Conservation (phyloP, 2,329 filamentous ascomycete species). For the Plectosphaerella cucumerina region DNA sequence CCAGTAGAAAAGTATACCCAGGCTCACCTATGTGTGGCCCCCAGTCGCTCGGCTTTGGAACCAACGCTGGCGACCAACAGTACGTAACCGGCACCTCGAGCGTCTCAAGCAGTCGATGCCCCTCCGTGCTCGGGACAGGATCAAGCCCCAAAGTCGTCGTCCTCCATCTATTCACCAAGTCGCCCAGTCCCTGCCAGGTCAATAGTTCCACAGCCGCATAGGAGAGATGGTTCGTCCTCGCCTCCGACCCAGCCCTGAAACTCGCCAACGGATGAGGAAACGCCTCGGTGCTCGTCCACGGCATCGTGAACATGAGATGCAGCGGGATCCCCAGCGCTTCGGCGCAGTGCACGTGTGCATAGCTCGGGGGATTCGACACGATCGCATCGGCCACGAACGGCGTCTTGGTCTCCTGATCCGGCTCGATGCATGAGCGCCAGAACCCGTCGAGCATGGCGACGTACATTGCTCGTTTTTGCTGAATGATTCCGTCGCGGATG, state of each 20-base stretch:
- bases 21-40: constrained; percentile 49
- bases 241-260: constrained; percentile 18
- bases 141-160: constrained; percentile 62
- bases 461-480: constrained; percentile 17
- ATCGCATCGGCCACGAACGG: constrained; percentile 47
- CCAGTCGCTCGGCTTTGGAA: constrained; percentile 65
- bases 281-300: constrained; percentile 67
- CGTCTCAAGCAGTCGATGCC: constrained; percentile 64
- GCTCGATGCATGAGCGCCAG: constrained; percentile 15
- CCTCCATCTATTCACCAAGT: constrained; percentile 83
- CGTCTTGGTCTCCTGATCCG: constrained; percentile 9
- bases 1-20: constrained; percentile 56
- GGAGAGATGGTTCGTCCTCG: constrained; percentile 58
- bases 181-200: constrained; percentile 74
- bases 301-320: constrained; percentile 58
- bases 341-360: constrained; percentile 44
- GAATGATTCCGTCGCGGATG: constrained; percentile 19
- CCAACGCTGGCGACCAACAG: constrained; percentile 68
- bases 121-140: constrained; percentile 65
- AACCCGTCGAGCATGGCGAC: constrained; percentile 18
- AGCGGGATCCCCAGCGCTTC: constrained; percentile 38
- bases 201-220: constrained; percentile 71
- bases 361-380: constrained; percentile 45
- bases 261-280: constrained; percentile 73
- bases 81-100: constrained; percentile 71